Evolutionary conservation across 2,329 filamentous ascomycete genomes (phyloP).

Genomic region (Diplodia mutila): DNA sequence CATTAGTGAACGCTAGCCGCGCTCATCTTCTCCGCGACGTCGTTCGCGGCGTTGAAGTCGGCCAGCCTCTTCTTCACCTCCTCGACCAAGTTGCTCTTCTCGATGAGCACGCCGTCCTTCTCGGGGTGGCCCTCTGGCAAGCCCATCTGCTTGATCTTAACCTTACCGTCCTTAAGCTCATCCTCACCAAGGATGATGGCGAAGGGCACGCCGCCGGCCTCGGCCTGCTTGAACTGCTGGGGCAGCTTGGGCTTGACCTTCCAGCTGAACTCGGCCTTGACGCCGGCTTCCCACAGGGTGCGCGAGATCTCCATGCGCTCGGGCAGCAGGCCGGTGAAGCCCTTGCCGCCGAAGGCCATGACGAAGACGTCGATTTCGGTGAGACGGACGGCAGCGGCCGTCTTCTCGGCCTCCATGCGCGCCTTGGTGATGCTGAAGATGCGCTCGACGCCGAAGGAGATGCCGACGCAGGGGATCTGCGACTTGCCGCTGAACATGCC

Average conservation of each 20-base stretch:
- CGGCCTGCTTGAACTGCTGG: conserved; percentile 89
- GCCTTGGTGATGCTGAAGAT: conserved; percentile 93
- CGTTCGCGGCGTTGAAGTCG: conserved; percentile 39
- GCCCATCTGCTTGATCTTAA: conserved; percentile 85
- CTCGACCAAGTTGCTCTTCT: conserved; percentile 63
- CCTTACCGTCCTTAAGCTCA: conserved; percentile 79
- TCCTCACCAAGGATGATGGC: conserved; percentile 90
- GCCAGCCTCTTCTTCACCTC: conserved; percentile 63
- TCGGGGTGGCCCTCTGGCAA: conserved; percentile 81
- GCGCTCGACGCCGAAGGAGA: conserved; percentile 93
- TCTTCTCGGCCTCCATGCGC: conserved; percentile 66
- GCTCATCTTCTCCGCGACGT: conserved; percentile 28
- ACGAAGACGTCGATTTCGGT: conserved; percentile 89
- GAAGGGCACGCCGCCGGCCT: conserved; percentile 77
- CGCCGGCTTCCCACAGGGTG: conserved; percentile 80
- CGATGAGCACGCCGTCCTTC: conserved; percentile 82
- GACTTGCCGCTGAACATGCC: conserved; percentile 89
- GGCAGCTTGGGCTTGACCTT: conserved; percentile 90
- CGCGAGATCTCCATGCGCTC: conserved; percentile 82
- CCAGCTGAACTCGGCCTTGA: conserved; percentile 89
- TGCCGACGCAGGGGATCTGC: conserved; percentile 86
- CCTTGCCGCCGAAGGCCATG: conserved; percentile 92
- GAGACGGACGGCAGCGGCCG: conserved; percentile 58
- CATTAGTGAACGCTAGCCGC: conserved; percentile 10
- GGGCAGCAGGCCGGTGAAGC: conserved; percentile 76